phyloP scores from a whole-genome alignment of 306 rosid genomes.

The Neltuma alba region DNA sequence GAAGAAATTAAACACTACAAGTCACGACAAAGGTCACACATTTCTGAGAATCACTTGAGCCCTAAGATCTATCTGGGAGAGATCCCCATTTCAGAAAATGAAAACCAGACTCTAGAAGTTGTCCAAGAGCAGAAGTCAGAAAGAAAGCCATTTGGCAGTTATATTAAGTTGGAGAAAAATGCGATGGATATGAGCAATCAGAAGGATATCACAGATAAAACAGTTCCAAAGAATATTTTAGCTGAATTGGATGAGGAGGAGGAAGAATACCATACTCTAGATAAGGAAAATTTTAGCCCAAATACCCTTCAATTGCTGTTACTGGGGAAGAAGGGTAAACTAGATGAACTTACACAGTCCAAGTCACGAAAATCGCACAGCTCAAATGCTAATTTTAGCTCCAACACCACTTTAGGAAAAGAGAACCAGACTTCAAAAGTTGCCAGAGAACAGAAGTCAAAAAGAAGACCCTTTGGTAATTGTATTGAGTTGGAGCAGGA shows the following conservation, averaged over 20 bases:
- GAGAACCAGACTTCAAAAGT: slow-evolving; percentile 51
- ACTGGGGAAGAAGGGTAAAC: slow-evolving; percentile 51
- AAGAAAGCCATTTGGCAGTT: slow-evolving; percentile 44
- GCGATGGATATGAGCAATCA: background rate
- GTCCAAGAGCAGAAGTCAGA: slow-evolving; percentile 44
- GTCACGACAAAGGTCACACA: slow-evolving; percentile 32
- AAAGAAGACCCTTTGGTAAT: slow-evolving; percentile 39
- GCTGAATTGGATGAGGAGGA: slow-evolving; percentile 47
- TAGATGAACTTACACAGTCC: slow-evolving; percentile 46
- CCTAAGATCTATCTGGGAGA: slow-evolving; percentile 41
- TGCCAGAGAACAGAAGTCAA: slow-evolving; percentile 43
- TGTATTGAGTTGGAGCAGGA: slow-evolving; percentile 39
- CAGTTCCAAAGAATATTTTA: slow-evolving; percentile 23
- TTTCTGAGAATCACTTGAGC: slow-evolving; percentile 36
- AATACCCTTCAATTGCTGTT: slow-evolving; percentile 47
- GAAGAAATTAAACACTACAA: slow-evolving; percentile 46
- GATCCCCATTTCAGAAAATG: slow-evolving; percentile 45
- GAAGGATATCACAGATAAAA: slow-evolving; percentile 21
- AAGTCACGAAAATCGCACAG: slow-evolving; percentile 38
- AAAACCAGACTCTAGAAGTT: slow-evolving; percentile 48
- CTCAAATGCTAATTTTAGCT: slow-evolving; percentile 38
- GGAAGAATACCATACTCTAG: slow-evolving; percentile 62
- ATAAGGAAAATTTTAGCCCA: slow-evolving; percentile 74
- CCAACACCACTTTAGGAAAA: slow-evolving; percentile 45
- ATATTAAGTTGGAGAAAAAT: slow-evolving; percentile 41